Conservation (phyloP, 352 stramenopile species). For the Pythium volutum region DNA sequence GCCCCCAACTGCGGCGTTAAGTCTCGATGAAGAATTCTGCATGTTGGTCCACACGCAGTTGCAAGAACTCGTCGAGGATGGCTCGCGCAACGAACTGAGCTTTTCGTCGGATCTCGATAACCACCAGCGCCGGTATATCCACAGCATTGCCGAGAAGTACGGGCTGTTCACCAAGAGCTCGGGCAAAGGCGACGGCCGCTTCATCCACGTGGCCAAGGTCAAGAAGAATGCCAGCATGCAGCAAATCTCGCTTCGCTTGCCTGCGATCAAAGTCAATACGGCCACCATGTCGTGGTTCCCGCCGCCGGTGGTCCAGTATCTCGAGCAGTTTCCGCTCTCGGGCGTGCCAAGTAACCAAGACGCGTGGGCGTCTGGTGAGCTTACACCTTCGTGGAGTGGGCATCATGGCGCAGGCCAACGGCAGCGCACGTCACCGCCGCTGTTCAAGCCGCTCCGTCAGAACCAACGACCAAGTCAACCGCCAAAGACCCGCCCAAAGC, state of each 20-base stretch:
- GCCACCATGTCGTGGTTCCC: conserved; percentile 42
- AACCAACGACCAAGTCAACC: conserved; percentile 1
- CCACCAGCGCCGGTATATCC: conserved; percentile 78
- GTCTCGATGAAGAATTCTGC: conserved; percentile 64
- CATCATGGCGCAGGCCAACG: conserved; percentile 12
- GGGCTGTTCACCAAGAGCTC: conserved; percentile 82
- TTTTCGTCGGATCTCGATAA: conserved; percentile 70
- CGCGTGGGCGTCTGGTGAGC: conserved; percentile 9
- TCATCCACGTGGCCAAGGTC: conserved; percentile 77
- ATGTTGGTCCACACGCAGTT: conserved; percentile 63
- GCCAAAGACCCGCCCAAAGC: not conserved
- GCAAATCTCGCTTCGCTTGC: conserved; percentile 55
- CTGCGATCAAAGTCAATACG: conserved; percentile 32
- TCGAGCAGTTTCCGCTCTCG: conserved; percentile 36
- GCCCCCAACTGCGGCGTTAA: conserved; percentile 25
- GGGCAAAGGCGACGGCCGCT: conserved; percentile 57
- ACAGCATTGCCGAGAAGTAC: conserved; percentile 76
- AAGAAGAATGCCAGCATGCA: conserved; percentile 84
- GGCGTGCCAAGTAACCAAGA: conserved; percentile 12
- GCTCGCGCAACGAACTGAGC: conserved; percentile 49
- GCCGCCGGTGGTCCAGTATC: conserved; percentile 37
- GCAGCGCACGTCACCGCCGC: conserved; percentile 4
- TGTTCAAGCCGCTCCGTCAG: conserved; percentile 47
- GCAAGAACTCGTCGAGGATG: conserved; percentile 64
- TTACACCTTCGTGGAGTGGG: conserved; percentile 31